phyloP scores from a whole-genome alignment of 139 green algal species.

The Tetraselmis striata region DNA sequence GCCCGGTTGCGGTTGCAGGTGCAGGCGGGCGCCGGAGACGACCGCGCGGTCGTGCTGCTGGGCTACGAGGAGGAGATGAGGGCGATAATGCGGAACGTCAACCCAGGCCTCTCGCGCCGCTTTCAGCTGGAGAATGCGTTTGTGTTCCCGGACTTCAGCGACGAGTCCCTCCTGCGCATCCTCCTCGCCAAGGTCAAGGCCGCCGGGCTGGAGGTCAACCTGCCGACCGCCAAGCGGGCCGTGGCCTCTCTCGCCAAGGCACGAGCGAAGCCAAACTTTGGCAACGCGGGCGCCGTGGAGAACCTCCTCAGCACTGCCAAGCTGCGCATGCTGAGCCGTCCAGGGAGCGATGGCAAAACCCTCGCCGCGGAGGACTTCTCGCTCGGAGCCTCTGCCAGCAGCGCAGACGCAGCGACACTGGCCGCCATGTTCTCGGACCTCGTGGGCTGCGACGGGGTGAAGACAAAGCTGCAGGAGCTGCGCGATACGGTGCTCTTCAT shows the following conservation, averaged over 20 bases:
- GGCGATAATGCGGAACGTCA: slow-evolving; percentile 34
- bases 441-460: slow-evolving; percentile 31
- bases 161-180: slow-evolving; percentile 36
- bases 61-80: slow-evolving; percentile 41
- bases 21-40: slow-evolving; percentile 41
- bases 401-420: not conserved
- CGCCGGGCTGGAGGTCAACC: not conserved
- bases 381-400: not conserved
- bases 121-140: slow-evolving; percentile 35
- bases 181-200: not conserved
- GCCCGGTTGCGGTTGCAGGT: too few relatives aligned
- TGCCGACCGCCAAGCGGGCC: not conserved
- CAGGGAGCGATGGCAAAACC: not conserved
- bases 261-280: slow-evolving; percentile 41
- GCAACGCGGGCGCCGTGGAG: slow-evolving; percentile 43
- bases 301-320: slow-evolving; percentile 31
- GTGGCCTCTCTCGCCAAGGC: slow-evolving; percentile 1
- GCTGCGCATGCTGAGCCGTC: not conserved
- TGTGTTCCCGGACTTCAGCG: slow-evolving; percentile 37
- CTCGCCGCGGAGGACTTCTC: slow-evolving; percentile 30
- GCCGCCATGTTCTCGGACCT: slow-evolving; percentile 30
- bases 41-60: slow-evolving; percentile 47
- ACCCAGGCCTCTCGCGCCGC: slow-evolving; percentile 37
- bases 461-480: slow-evolving; percentile 31
- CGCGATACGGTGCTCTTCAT: slow-evolving; percentile 29